Evolutionary conservation across 139 green algal species (phyloP), one percentile per base, ranked within the genome.

Genomic region (Picochlorum sp.): DNA sequence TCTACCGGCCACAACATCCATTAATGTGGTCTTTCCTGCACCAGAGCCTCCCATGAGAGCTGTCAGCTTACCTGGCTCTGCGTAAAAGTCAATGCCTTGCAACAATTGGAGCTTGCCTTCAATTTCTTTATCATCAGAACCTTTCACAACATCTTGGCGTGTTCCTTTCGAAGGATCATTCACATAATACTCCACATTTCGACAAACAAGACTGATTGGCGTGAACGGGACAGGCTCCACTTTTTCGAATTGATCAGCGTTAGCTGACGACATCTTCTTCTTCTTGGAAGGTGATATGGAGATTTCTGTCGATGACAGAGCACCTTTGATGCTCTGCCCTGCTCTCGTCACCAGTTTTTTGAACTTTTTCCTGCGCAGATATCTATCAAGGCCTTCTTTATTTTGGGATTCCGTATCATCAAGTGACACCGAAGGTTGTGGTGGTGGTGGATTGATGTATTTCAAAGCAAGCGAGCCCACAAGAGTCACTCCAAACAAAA

Each of bases 11-110:
- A 93, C 75, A 31, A 85, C 77, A 62, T 92, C 68, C 85, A 91
- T 86, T 16, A 90, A 59, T 6, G 85, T 92, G 2, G 83, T 91
- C 77, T 91, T 87, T 38, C 76, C 78, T 0, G 83, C 76, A 10
- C 69, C 65, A 9, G 37, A 58, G 16, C 77, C 81, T 7, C 85
- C 86, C 87, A 94, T 94, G 26, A 94, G 72, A 16, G 80, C 80
- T 10, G 65, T 71, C 37, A 86, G 63, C 18, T 62, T 21, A 3
- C 80, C 73, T 2, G 81, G 81, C 30, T 51, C 47, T 14, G 72
- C 76, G 20, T 55, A 82, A 6, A 82, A 76, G 4, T 74, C 81
- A 50, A 92, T 80, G 67, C 76, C 75, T 60, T 85, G 37, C 49
- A 65, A 57, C 59, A 84, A 67, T 67, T 81, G 69, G 49, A 84